Evolutionary conservation across 2,329 filamentous ascomycete species (phyloP), one percentile per base, ranked within the genome.

Genomic region (Stagonosporopsis cucurbitacearum): DNA sequence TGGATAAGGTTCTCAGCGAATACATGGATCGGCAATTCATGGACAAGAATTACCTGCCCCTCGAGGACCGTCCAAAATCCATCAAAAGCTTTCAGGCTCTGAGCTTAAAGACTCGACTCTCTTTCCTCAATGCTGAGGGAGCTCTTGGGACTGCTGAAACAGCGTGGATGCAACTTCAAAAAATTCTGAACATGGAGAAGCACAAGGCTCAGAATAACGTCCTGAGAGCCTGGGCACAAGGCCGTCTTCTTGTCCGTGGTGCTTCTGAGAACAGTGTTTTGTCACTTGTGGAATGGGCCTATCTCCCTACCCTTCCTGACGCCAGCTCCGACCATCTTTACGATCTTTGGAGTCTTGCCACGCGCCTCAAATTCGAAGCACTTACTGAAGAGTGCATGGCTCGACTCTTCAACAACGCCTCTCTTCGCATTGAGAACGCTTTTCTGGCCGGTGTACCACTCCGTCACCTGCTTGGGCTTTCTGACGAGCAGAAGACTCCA

Each of bases 201-300:
- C 40, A 47, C 1, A 44, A 41, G 0, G 61, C 64, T 1, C 30
- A 46, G n/a, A 37, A 23, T 0, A 54, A 60, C 13, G 0, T 19
- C 0, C 1, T 45, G 6, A 65, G 56, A 19, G 66, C 68, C 13
- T 59, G 61, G 7, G 67, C 64, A 0, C 64, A 71, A 8, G 39
- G 50, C 1, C 58, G 58, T 2, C 56, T 71, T 6, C 2, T 68
- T 0, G 40, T 73, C 0, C 58, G 46, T 0, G 22, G 28, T 4
- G 15, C 37, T 6, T 60, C 61, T 5, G 41, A 43, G 2, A 28
- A 37, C 0, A 58, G 60, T 4, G 51, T 73, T 1, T 15, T 20
- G 2, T 50, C 45, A 2, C 12, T 73, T 1, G 44, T 66, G 2
- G 17, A 59, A 6, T 73, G 69, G 69, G 40, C 69, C 0, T 68